Base-by-base conservation (phyloP, 352 stramenopile species). In the Phytopythium litorale region DNA sequence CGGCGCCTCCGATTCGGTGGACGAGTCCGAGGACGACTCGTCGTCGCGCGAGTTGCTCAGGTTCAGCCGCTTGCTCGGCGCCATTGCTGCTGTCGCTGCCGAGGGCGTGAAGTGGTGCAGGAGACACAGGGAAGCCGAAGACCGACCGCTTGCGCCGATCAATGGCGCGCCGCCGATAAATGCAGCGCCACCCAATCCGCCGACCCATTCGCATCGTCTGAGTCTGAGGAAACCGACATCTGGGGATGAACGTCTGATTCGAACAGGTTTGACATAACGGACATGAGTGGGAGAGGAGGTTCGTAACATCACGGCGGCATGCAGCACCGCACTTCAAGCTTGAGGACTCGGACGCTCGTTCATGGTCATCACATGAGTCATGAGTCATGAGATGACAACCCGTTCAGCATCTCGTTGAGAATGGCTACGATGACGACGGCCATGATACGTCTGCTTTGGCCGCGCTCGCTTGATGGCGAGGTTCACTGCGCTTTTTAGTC, bases 31-130 rank as follows among this genome's bases (percentile, higher is more conserved):
- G 13, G 70, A 78, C 50, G 73, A 72, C 52, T 76, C 61, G 43
- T 78, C 60, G 37, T 77, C 65, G 35, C 38, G 57, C 23, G 73
- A 65, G 63, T 75, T 77, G 69, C 74, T 86, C 57, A 91, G 61
- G 71, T 91, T 87, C 60, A 91, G 65, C 66, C 81, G 70, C 65
- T 87, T 90, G 63, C 67, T 68, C 33, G 68, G 66, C 40, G 75
- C 72, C 81, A 91, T 91, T 25, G 38, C 61, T 18, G 16, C 16
- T 6, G 42, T 57, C 52, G 65, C 19, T 58, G 45, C 45, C 30
- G 45, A 21, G 42, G 19, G 19, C n/a, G 19, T 3, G 42, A 13
- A 25, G 42, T 38, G 42, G 8, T 1, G 19, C n/a, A n/a, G 2
- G 7, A 18, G 16, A 43, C 21, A 18, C 18, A 43, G 7, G 19